These are phyloP conservation scores for Kodamaea sagamina DNA, from an alignment of 805 yeast species.

Conservation along the genomic window DNA sequence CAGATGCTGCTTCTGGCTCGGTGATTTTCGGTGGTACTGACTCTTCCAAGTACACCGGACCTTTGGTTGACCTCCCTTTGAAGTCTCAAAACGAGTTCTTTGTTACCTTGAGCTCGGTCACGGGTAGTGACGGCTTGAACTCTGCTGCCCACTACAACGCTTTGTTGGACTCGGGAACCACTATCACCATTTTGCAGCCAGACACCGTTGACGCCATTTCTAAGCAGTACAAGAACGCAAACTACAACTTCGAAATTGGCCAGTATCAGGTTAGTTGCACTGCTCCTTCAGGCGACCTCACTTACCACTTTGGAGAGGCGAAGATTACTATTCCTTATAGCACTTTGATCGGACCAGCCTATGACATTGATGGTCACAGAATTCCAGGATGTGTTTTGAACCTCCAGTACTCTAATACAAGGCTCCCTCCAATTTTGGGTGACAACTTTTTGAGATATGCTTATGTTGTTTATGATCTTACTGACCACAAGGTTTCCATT, in stretches of 20 bases:
- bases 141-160: neutral
- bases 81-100: neutral
- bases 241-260: neutral
- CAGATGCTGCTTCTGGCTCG: slow-evolving; percentile 13
- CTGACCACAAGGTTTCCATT: slow-evolving; percentile 24
- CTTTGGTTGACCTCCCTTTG: neutral
- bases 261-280: slow-evolving; percentile 8
- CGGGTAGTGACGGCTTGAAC: neutral
- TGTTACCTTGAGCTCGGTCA: slow-evolving; percentile 1
- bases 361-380: neutral
- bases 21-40: slow-evolving; percentile 21
- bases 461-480: slow-evolving; percentile 29
- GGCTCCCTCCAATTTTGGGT: slow-evolving; percentile 25
- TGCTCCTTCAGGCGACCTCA: neutral
- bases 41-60: slow-evolving; percentile 15
- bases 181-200: slow-evolving; percentile 9
- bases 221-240: slow-evolving; percentile 12
- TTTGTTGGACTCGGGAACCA: slow-evolving; percentile 12
- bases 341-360: neutral
- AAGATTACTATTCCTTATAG: slow-evolving; percentile 3
- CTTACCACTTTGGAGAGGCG: slow-evolving; percentile 2
- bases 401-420: neutral
- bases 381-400: slow-evolving; percentile 5
- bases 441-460: slow-evolving; percentile 30
- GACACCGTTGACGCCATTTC: slow-evolving; percentile 15